phyloP scores from a whole-genome alignment of 345 rosid genomes.

The Salix arbutifolia region DNA sequence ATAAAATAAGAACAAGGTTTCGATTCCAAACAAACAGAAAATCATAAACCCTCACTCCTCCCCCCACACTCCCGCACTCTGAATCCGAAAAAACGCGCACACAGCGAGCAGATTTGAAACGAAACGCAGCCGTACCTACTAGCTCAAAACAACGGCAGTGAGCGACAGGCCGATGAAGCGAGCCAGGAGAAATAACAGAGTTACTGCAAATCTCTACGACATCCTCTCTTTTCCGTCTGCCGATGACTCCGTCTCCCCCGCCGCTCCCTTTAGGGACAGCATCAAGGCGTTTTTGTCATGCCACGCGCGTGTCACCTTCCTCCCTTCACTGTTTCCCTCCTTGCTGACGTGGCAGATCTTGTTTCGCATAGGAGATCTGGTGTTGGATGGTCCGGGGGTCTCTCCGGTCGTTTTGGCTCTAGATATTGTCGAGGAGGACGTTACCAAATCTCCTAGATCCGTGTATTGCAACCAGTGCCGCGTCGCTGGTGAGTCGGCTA shows the following conservation, averaged over 20 bases:
- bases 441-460: conserved; percentile 60
- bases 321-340: conserved; percentile 48
- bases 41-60: no score
- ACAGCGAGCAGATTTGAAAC: no score
- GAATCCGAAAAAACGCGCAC: background rate
- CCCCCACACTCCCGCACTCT: no score
- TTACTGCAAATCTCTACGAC: conserved; percentile 52
- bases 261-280: conserved; percentile 41
- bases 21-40: no score
- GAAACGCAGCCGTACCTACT: no score
- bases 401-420: conserved; percentile 38
- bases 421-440: conserved; percentile 69
- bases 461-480: conserved; percentile 78
- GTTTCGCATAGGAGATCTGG: conserved; percentile 45
- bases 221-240: conserved; percentile 39
- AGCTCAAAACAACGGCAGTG: conserved; percentile 5
- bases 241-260: conserved; percentile 3
- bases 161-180: conserved; percentile 49
- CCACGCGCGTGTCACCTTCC: conserved; percentile 46
- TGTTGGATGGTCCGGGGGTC: conserved; percentile 27
- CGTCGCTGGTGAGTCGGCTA: conserved; percentile 67
- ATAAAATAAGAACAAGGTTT: no score
- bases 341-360: conserved; percentile 59
- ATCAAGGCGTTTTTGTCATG: conserved; percentile 40
- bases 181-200: conserved; percentile 34